phyloP scores from a whole-genome alignment of 2,329 filamentous ascomycete genomes.

The Ceratocystis colombiana region DNA sequence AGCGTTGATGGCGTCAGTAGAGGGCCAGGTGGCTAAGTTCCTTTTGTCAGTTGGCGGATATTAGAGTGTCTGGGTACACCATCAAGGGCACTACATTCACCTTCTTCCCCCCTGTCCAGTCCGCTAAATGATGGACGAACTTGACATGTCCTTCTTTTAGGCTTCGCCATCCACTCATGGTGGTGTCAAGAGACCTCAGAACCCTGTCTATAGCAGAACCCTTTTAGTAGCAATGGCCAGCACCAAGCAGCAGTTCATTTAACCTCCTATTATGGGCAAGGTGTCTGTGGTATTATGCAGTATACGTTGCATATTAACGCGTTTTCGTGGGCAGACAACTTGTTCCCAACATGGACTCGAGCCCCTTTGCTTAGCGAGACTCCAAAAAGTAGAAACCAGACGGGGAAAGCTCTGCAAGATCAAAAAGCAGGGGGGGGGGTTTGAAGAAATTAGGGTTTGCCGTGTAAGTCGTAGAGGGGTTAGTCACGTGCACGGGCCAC shows the following conservation, averaged over 20 bases:
- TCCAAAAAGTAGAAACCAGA: too few relatives aligned
- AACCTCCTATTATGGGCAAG: background rate
- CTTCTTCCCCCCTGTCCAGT: background rate
- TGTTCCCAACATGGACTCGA: background rate
- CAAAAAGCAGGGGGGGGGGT: background rate
- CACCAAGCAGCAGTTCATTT: slow-evolving; percentile 1
- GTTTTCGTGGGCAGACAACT: background rate
- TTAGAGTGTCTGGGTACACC: background rate
- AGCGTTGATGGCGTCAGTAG: background rate
- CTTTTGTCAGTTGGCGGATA: too few relatives aligned
- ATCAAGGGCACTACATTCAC: background rate
- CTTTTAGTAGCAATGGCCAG: background rate
- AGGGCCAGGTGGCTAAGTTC: background rate
- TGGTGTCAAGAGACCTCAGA: slow-evolving; percentile 2
- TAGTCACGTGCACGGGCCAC: background rate
- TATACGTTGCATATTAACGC: background rate
- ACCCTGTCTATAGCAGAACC: background rate
- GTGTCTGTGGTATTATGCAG: slow-evolving; percentile 7
- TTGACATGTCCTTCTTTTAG: slow-evolving; percentile 14
- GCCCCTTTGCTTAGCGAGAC: background rate
- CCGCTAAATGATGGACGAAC: background rate
- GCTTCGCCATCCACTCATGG: background rate
- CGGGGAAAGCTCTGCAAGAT: background rate
- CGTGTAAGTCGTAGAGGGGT: background rate
- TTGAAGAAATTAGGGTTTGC: background rate